phyloP scores from a whole-genome alignment of 768 basidiomycete species.

The Tephrocybe sp. region DNA sequence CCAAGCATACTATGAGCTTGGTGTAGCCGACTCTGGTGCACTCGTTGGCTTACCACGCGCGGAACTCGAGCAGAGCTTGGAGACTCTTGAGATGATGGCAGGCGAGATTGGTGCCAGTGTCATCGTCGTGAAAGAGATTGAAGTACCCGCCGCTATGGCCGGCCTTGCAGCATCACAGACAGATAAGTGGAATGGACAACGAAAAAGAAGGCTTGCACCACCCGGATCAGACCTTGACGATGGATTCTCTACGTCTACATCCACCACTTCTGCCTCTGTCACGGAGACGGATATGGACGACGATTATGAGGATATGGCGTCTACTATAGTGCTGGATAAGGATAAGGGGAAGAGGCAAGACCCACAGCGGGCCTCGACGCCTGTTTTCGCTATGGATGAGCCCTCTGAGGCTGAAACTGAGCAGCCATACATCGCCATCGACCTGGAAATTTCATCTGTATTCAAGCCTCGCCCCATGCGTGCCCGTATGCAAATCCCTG shows the following conservation, averaged over 20 bases:
- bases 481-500: constrained; percentile 31
- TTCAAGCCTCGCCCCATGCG: constrained; percentile 71
- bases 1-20: constrained; percentile 79
- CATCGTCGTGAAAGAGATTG: constrained; percentile 86
- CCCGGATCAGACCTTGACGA: constrained; percentile 1
- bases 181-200: constrained; percentile 36
- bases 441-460: constrained; percentile 68
- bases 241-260: constrained; percentile 24
- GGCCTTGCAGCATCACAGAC: constrained; percentile 34
- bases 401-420: constrained; percentile 20
- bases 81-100: constrained; percentile 92
- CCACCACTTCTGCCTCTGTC: constrained; percentile 31
- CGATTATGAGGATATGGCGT: constrained; percentile 25
- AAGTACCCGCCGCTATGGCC: constrained; percentile 59
- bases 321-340: constrained; percentile 30
- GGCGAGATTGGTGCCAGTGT: constrained; percentile 91
- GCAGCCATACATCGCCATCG: constrained; percentile 35
- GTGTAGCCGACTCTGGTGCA: constrained; percentile 83
- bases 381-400: constrained; percentile 55
- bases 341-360: no score
- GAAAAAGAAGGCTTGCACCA: constrained; percentile 31
- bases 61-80: constrained; percentile 79
- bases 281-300: constrained; percentile 27
- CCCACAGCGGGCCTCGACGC: constrained; percentile 19
- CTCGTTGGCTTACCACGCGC: constrained; percentile 73